A percentile compares a stretch with the other conserved stretches of the same genome.
These are phyloP conservation scores for Aeschynomene evenia DNA, from an alignment of 306 rosid species.

Conservation along the genomic window DNA sequence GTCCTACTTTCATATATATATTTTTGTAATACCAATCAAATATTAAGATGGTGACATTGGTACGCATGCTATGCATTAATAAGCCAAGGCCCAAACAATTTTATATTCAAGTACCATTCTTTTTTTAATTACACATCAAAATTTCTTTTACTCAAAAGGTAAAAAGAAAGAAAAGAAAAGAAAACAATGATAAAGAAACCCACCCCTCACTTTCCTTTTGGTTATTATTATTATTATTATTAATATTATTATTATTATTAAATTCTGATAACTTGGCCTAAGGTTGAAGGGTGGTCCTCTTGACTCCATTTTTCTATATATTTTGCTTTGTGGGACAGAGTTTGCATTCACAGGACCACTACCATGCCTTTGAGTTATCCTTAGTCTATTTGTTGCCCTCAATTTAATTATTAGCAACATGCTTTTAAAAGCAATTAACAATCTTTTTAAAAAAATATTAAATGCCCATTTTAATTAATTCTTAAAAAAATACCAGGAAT, in stretches of 20 bases:
- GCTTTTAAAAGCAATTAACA: slow-evolving; percentile 19
- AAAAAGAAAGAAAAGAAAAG: not conserved
- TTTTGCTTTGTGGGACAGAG: slow-evolving; percentile 25
- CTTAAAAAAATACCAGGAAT: too few relatives aligned
- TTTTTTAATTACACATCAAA: slow-evolving; percentile 33
- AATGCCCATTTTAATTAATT: too few relatives aligned
- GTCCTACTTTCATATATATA: not conserved
- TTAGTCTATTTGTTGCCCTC: not conserved
- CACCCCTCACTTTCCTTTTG: slow-evolving; percentile 31
- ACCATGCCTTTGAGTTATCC: slow-evolving; percentile 17
- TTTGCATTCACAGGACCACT: slow-evolving; percentile 44
- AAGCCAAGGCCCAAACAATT: not conserved
- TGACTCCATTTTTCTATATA: slow-evolving; percentile 38
- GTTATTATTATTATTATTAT: slow-evolving; percentile 25
- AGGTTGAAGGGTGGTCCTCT: slow-evolving; percentile 50
- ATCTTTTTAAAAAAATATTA: too few relatives aligned
- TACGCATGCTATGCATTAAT: not conserved
- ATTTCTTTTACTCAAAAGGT: slow-evolving; percentile 14
- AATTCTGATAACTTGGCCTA: slow-evolving; percentile 21
- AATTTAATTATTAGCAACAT: slow-evolving; percentile 31
- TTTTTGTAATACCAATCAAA: not conserved
- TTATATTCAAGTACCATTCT: slow-evolving; percentile 32
- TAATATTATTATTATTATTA: slow-evolving; percentile 26
- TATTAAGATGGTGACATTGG: not conserved
- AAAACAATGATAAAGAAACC: slow-evolving; percentile 42